These are phyloP conservation scores for Eucalyptus paniculata DNA, from an alignment of 345 rosid species.

Conservation along the genomic window DNA sequence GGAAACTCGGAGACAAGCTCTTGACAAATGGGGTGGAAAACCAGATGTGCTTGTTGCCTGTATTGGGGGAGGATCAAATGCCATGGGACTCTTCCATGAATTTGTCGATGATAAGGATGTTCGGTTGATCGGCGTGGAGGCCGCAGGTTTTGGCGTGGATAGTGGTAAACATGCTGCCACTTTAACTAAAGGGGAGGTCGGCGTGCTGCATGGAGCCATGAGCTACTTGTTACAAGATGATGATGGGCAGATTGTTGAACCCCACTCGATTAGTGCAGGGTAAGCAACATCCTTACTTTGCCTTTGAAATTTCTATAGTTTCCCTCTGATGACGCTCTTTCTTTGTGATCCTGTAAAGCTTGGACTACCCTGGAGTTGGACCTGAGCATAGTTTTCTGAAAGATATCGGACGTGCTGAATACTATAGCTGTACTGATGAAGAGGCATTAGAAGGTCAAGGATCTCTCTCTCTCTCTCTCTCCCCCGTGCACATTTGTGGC, in stretches of 20 bases:
- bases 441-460: constrained; percentile 81
- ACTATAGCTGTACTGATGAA: constrained; percentile 65
- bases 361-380: constrained; percentile 99
- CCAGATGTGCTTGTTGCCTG: constrained; percentile 92
- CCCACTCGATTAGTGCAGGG: constrained; percentile 98
- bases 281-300: neutral
- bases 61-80: constrained; percentile 93
- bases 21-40: constrained; percentile 94
- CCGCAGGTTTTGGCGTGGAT: constrained; percentile 86
- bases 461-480: neutral
- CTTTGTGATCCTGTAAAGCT: constrained; percentile 13
- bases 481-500: neutral
- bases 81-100: constrained; percentile 94
- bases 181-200: constrained; percentile 72
- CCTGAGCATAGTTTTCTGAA: constrained; percentile 95
- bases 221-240: constrained; percentile 91
- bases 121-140: constrained; percentile 92
- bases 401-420: constrained; percentile 79
- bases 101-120: constrained; percentile 69
- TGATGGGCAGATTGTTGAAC: constrained; percentile 87
- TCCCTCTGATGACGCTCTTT: neutral
- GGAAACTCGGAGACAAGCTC: constrained; percentile 79
- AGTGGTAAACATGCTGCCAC: constrained; percentile 97
- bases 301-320: neutral
- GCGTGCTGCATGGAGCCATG: constrained; percentile 97